phyloP scores from a whole-genome alignment of 306 rosid species.

The Ceratonia siliqua region DNA sequence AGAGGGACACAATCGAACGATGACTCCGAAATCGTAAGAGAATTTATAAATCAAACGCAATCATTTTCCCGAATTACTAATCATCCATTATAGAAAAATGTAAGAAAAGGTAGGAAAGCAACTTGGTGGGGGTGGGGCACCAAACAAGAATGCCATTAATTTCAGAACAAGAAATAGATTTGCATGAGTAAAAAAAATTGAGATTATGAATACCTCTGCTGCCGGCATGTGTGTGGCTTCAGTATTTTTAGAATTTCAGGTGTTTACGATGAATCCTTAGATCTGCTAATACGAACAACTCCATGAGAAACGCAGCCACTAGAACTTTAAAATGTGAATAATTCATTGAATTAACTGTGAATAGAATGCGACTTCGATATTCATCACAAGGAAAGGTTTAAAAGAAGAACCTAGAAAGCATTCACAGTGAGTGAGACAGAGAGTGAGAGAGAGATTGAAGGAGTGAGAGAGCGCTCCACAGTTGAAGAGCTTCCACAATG shows the following conservation, averaged over 20 bases:
- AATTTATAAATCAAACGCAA: neutral
- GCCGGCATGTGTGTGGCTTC: neutral
- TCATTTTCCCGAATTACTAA: slow-evolving; percentile 9
- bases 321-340: neutral
- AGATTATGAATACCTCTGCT: neutral
- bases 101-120: neutral
- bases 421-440: neutral
- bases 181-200: neutral
- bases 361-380: neutral
- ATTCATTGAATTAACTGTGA: neutral
- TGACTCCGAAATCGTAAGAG: slow-evolving; percentile 14
- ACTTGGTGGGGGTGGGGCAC: slow-evolving; percentile 19
- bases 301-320: neutral
- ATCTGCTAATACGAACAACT: neutral
- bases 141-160: slow-evolving; percentile 18
- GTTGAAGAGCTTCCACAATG: no score
- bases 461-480: neutral
- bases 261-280: neutral
- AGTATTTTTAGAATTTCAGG: neutral
- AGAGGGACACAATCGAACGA: slow-evolving; percentile 22
- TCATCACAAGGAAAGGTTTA: neutral
- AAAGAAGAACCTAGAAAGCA: neutral
- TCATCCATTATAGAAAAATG: slow-evolving; percentile 8
- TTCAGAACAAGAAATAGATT: neutral
- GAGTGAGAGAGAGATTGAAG: neutral